Base-by-base conservation (phyloP, 1,139 yeast genomes). In the Diutina mesorugosa region DNA sequence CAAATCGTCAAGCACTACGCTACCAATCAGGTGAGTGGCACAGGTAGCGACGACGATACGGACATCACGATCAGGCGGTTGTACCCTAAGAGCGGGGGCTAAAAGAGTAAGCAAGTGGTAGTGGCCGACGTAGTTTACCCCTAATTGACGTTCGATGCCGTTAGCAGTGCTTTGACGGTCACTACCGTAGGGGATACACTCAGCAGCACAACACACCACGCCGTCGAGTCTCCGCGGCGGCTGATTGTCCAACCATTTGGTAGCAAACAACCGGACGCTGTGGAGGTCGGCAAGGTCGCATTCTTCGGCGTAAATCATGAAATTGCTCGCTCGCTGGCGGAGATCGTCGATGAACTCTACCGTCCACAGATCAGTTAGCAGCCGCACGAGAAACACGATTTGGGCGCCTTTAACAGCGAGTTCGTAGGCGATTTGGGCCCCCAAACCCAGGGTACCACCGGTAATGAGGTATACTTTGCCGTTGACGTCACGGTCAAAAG, bases 21-120 rank as follows among this genome's bases (percentile, higher is more conserved):
- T 78, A 1, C 88, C 98, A 69, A 87, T 67, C 3, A 89, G 80
- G 62, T 88, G 91, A 6, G 90, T 73, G 58, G 89, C 74, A 69
- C 99, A 93, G 0, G 89, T 79, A 0, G 93, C 80, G 38, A 90
- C 62, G 12, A 93, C 69, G 6, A 93, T 81, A 54, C 97, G 75
- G 2, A 93, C 97, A 65, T 91, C 98, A 62, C 99, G 77, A 68
- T 90, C 98, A 0, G 97, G 90, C 1, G 97, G 96, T 69, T 93
- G 99, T 1, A 85, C 85, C 60, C 87, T 80, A 57, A 93, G 72
- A 21, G 95, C 80, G 0, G 99, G 99, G 12, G 84, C 80, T 58
- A 93, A 69, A 47, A 93, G 72, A 2, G 89, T 87, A 59, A 93
- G 72, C 47, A 93, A 74, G 67, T 90, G 97, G 69, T 73, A 88